phyloP scores from a whole-genome alignment of 164 flowering plant genomes.

The Platanus orientalis region DNA sequence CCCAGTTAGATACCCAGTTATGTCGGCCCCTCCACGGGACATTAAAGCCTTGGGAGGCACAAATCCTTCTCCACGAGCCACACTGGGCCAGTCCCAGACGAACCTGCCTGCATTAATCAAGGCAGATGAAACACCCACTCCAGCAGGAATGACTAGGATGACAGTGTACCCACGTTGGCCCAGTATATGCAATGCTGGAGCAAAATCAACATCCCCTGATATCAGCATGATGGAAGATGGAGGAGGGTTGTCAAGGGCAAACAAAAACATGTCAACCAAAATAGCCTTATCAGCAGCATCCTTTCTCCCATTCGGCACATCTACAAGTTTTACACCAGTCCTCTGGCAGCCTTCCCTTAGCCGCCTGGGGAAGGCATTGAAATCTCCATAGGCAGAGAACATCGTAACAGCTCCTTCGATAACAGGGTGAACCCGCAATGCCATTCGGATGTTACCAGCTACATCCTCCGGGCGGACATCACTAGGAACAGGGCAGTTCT shows the following conservation, averaged over 20 bases:
- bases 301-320: constrained; percentile 95
- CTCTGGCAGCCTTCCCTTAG: constrained; percentile 96
- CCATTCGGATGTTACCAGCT: constrained; percentile 91
- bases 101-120: constrained; percentile 82
- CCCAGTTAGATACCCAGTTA: constrained; percentile 38
- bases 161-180: constrained; percentile 95
- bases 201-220: constrained; percentile 95
- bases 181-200: constrained; percentile 93
- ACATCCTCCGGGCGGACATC: constrained; percentile 95
- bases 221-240: constrained; percentile 90
- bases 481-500: constrained; percentile 90
- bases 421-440: constrained; percentile 77
- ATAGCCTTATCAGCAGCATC: constrained; percentile 99
- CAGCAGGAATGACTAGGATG: constrained; percentile 81
- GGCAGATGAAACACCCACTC: constrained; percentile 84
- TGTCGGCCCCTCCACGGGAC: constrained; percentile 39
- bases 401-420: constrained; percentile 69
- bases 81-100: constrained; percentile 96
- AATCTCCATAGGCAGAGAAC: constrained; percentile 96
- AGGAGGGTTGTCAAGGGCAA: constrained; percentile 93
- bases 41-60: constrained; percentile 45
- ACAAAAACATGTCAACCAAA: constrained; percentile 90
- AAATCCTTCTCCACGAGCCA: constrained; percentile 92
- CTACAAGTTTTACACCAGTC: constrained; percentile 90
- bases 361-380: constrained; percentile 84